phyloP scores from a whole-genome alignment of 2,329 filamentous ascomycete species.

The Rhinocladiella mackenziei region DNA sequence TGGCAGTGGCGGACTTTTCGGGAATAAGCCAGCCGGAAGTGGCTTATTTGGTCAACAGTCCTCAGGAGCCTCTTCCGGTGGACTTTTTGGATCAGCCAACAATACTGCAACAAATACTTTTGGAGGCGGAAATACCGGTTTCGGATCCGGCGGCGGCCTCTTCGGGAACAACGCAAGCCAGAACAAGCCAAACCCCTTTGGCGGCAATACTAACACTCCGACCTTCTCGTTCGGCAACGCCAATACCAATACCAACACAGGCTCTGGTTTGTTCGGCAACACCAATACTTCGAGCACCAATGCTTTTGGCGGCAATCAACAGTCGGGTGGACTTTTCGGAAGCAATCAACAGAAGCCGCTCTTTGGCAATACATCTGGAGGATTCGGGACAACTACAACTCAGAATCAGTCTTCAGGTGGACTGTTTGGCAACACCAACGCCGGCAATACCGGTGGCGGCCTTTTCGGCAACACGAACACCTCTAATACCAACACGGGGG shows the following conservation, averaged over 20 bases:
- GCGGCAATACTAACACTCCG: conserved; percentile 34
- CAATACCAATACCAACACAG: conserved; percentile 48
- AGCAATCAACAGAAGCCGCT: conserved; percentile 27
- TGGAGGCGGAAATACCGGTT: conserved; percentile 39
- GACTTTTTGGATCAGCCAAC: conserved; percentile 41
- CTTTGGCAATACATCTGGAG: conserved; percentile 37
- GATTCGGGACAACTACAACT: conserved; percentile 36
- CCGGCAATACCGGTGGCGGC: conserved; percentile 31
- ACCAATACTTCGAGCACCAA: conserved; percentile 32
- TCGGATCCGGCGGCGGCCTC: conserved; percentile 46
- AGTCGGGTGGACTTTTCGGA: conserved; percentile 44
- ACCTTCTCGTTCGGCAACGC: conserved; percentile 43
- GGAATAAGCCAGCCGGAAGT: conserved; percentile 32
- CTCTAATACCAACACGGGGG: conserved; percentile 36
- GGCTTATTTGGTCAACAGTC: conserved; percentile 29
- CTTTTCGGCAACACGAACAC: conserved; percentile 21
- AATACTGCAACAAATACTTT: conserved; percentile 35
- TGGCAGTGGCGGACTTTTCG: conserved; percentile 48
- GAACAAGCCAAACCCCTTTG: conserved; percentile 43
- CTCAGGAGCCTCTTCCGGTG: conserved; percentile 34
- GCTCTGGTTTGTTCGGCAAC: conserved; percentile 47
- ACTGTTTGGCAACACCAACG: conserved; percentile 41
- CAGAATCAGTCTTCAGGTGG: conserved; percentile 44
- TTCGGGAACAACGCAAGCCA: conserved; percentile 45
- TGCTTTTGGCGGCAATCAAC: conserved; percentile 28